Evolutionary conservation across 148 eudicot species (phyloP).

Genomic region (Rhododendron ferrugineum): DNA sequence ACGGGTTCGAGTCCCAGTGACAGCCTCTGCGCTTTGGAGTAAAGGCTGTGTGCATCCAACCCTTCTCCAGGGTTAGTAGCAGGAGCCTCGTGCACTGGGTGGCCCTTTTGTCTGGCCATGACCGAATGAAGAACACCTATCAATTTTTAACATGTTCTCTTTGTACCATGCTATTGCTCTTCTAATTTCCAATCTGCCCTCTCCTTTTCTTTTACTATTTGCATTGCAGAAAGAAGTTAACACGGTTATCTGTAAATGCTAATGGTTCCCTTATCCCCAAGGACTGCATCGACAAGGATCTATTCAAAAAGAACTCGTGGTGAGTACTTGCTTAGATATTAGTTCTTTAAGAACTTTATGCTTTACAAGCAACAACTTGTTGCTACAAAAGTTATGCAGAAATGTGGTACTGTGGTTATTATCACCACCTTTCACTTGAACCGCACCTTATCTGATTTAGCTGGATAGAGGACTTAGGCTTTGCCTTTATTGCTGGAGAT

Average conservation of each 20-base stretch:
- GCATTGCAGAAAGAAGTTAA: constrained; percentile 61
- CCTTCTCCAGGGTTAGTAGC: not conserved
- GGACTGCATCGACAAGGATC: constrained; percentile 58
- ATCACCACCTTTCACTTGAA: not conserved
- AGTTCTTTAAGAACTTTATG: not conserved
- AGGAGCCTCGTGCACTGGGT: not conserved
- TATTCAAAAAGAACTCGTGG: constrained; percentile 64
- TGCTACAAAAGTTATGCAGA: not conserved
- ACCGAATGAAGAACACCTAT: not conserved
- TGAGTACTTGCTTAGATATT: constrained; percentile 25
- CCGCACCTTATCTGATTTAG: not conserved
- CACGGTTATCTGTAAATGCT: constrained; percentile 77
- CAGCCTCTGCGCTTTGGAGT: not conserved
- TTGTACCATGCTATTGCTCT: not conserved
- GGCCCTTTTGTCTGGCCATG: not conserved
- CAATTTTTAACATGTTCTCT: not conserved
- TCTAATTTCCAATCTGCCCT: not conserved
- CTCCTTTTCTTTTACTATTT: not conserved
- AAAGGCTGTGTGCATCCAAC: not conserved
- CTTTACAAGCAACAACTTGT: not conserved
- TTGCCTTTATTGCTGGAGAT: not conserved
- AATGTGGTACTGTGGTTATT: not conserved
- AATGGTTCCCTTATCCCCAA: constrained; percentile 76
- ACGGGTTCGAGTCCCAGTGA: not conserved
- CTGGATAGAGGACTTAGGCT: not conserved